Evolutionary conservation across 352 stramenopile species (phyloP).

Genomic region (Lagenidium giganteum): DNA sequence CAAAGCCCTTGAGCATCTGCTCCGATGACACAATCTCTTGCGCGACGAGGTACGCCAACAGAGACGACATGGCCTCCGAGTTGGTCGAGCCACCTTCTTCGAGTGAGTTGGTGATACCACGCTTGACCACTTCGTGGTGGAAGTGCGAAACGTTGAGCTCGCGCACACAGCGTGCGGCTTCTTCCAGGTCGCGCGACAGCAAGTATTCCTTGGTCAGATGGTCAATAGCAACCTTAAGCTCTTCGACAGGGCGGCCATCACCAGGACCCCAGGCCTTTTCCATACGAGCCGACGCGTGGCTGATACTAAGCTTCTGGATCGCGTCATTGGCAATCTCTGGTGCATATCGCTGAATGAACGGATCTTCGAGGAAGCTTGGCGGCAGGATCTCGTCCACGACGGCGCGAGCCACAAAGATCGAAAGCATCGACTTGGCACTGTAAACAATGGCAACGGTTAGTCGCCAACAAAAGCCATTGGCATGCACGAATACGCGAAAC

Average conservation of each 20-base stretch:
- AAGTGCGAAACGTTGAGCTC: constrained; percentile 96
- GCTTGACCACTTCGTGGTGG: constrained; percentile 96
- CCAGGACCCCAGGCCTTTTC: constrained; percentile 98
- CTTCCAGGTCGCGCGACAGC: constrained; percentile 92
- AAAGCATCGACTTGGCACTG: constrained; percentile 87
- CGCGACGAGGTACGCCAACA: constrained; percentile 34
- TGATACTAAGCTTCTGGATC: constrained; percentile 95
- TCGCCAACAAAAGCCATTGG: not conserved
- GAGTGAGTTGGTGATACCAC: constrained; percentile 45
- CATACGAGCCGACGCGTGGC: constrained; percentile 93
- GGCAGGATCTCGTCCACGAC: constrained; percentile 99
- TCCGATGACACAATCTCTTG: constrained; percentile 36
- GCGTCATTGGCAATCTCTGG: constrained; percentile 95
- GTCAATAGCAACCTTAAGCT: constrained; percentile 92
- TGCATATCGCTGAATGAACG: constrained; percentile 91
- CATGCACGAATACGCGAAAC: too few relatives aligned
- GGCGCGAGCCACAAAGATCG: constrained; percentile 96
- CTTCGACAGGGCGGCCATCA: constrained; percentile 86
- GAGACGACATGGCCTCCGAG: constrained; percentile 31
- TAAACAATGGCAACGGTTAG: not conserved
- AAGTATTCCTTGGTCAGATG: constrained; percentile 97
- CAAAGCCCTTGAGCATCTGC: constrained; percentile 79
- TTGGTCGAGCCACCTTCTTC: constrained; percentile 32
- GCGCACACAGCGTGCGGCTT: constrained; percentile 87
- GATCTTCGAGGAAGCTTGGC: constrained; percentile 96